phyloP scores from a whole-genome alignment of 2,329 filamentous ascomycete species.

The Ceratocystis huliohia region DNA sequence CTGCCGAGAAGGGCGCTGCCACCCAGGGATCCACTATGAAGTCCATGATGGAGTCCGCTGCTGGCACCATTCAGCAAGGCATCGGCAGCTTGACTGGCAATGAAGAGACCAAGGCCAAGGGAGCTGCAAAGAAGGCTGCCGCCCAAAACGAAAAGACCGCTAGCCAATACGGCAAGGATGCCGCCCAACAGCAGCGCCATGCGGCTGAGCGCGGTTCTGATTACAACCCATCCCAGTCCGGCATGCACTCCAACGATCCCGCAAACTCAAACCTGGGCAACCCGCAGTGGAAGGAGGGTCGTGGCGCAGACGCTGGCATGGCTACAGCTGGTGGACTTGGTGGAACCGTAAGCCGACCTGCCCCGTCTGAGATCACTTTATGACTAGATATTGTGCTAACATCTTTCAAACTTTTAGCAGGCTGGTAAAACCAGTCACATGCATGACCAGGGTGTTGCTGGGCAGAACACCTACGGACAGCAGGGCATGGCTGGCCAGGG shows the following conservation, averaged over 20 bases:
- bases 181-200: conserved; percentile 63
- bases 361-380: not conserved
- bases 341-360: not conserved
- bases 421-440: not conserved
- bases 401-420: not conserved
- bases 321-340: not conserved
- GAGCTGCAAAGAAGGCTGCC: conserved; percentile 51
- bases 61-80: conserved; percentile 58
- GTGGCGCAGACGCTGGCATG: not conserved
- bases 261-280: not conserved
- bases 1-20: not conserved
- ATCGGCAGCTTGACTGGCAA: conserved; percentile 63
- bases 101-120: conserved; percentile 52
- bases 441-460: not conserved
- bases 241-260: not conserved
- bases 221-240: conserved; percentile 24
- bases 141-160: conserved; percentile 32
- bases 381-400: not conserved
- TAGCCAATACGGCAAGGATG: conserved; percentile 41
- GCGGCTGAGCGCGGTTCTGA: conserved; percentile 66
- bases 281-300: conserved; percentile 7
- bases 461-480: not conserved
- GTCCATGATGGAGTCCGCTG: conserved; percentile 61
- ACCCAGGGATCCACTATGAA: conserved; percentile 56
- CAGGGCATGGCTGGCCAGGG: not conserved